Evolutionary conservation across 352 stramenopile species (phyloP), one percentile per base, ranked within the genome.

Genomic region (Aphanomyces astaci): DNA sequence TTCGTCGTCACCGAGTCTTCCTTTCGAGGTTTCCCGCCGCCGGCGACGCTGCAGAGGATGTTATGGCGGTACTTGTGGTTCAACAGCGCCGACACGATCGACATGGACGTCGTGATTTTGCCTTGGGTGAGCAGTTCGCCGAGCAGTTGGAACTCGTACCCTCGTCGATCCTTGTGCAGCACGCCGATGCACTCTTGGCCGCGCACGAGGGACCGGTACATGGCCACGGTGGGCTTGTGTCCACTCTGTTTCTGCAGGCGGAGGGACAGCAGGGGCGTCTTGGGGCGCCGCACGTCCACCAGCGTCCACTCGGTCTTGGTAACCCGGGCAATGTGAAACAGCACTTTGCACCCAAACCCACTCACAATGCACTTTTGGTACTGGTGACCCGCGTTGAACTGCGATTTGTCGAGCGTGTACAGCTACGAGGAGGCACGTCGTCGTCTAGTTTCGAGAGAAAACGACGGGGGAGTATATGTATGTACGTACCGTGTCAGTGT

Each of bases 71-170:
- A 70, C 64, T 88, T 78, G 5, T 76, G 78, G 33, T 78, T 73
- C 39, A 81, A 76, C 3, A 76, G 77, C 30, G 72, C 71, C 64
- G 82, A 76, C 71, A 89, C 75, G 40, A 94, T 86, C 28, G 75
- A 76, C 46, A 94, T 79, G 19, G 82, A 79, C 40, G 82, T 94
- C 48, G 83, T 89, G 60, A 90, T 80, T 49, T 88, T 88, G 32
- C 86, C 86, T 30, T 84, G 81, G 33, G 82, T 89, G 56, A 94
- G 88, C 4, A 94, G 76, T 69, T 94, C 86, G 48, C 80, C 86
- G 76, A 89, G 87, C 55, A 94, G 79, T 57, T 91, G 56, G 64
- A 82, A 90, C 33, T 82, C 78, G 70, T 91, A 92, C 22, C 79
- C 75, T 9, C 76, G 76, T 43, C 73, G 66, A 76, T 77, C 87